Conservation (phyloP, 805 yeast genomes). For the Kregervanrija delftensis region DNA sequence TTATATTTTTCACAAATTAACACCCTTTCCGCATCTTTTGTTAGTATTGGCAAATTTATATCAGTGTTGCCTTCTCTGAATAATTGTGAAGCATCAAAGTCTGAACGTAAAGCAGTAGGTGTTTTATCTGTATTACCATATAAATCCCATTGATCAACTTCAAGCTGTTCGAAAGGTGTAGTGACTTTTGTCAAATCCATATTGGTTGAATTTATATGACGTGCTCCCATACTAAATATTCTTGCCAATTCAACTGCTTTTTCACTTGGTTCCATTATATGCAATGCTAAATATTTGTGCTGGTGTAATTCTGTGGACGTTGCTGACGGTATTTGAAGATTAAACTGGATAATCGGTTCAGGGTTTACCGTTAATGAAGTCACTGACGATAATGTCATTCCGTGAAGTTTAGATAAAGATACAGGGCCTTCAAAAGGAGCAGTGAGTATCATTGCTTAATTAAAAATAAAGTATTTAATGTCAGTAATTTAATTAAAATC, state of each 20-base stretch:
- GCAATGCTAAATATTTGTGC: slow-evolving; percentile 60
- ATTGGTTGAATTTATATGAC: slow-evolving; percentile 38
- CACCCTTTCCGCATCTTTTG: slow-evolving; percentile 47
- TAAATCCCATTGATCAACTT: slow-evolving; percentile 30
- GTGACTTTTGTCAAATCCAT: slow-evolving; percentile 24
- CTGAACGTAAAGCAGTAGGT: slow-evolving; percentile 11
- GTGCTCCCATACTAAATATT: slow-evolving; percentile 49
- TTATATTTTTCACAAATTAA: slow-evolving; percentile 52
- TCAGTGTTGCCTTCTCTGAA: slow-evolving; percentile 8
- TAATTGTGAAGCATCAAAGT: slow-evolving; percentile 5
- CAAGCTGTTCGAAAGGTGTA: slow-evolving; percentile 47
- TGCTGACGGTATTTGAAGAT: slow-evolving; percentile 77
- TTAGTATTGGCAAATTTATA: slow-evolving; percentile 46
- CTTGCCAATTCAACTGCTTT: slow-evolving; percentile 55
- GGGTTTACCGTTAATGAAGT: slow-evolving; percentile 77
- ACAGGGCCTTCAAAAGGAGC: slow-evolving; percentile 29
- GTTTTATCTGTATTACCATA: slow-evolving; percentile 17
- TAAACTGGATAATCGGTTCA: slow-evolving; percentile 73
- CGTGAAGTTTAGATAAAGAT: slow-evolving; percentile 38
- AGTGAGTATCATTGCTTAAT: slow-evolving; percentile 50
- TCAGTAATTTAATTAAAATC: slow-evolving; percentile 38
- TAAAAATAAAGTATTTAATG: slow-evolving; percentile 29
- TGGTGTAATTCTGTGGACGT: slow-evolving; percentile 64
- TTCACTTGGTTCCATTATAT: slow-evolving; percentile 57
- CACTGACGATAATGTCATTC: slow-evolving; percentile 82